Percentiles rank a stretch among this genome's conserved stretches.
These are phyloP conservation scores for Tetrapisispora arboricola DNA, from an alignment of 805 yeast species.

Conservation along the genomic window DNA sequence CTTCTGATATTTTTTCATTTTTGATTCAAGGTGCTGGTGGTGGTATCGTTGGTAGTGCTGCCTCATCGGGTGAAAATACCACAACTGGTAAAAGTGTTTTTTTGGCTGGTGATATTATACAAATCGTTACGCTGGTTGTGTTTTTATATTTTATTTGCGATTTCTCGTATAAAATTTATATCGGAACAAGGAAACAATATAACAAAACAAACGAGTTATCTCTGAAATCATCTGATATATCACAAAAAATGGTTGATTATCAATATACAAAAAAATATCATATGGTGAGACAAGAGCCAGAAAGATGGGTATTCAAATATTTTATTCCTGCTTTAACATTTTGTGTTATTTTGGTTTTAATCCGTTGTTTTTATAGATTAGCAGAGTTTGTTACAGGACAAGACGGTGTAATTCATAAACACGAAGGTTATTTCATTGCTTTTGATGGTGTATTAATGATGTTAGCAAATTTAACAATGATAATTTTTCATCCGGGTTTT, in stretches of 20 bases:
- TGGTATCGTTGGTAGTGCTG: constrained; percentile 49
- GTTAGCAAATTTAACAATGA: constrained; percentile 36
- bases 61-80: constrained; percentile 21
- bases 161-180: constrained; percentile 36
- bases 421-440: constrained; percentile 48
- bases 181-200: constrained; percentile 20
- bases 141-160: constrained; percentile 43
- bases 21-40: constrained; percentile 71
- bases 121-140: constrained; percentile 56
- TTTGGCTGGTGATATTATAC: constrained; percentile 71
- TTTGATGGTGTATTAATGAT: constrained; percentile 57
- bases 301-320: constrained; percentile 28
- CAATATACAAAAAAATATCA: constrained; percentile 20
- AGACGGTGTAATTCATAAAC: constrained; percentile 51
- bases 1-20: constrained; percentile 55
- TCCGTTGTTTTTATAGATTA: constrained; percentile 65
- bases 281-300: constrained; percentile 22
- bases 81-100: constrained; percentile 34
- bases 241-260: constrained; percentile 16
- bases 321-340: constrained; percentile 38
- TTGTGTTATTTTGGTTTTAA: constrained; percentile 44
- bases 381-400: constrained; percentile 59
- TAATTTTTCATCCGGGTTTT: constrained; percentile 55
- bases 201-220: constrained; percentile 9
- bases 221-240: constrained; percentile 10